Evolutionary conservation across 2,329 filamentous ascomycete species (phyloP), one percentile per base, ranked within the genome.

Genomic region (Aspergillus fumigatiaffinis): DNA sequence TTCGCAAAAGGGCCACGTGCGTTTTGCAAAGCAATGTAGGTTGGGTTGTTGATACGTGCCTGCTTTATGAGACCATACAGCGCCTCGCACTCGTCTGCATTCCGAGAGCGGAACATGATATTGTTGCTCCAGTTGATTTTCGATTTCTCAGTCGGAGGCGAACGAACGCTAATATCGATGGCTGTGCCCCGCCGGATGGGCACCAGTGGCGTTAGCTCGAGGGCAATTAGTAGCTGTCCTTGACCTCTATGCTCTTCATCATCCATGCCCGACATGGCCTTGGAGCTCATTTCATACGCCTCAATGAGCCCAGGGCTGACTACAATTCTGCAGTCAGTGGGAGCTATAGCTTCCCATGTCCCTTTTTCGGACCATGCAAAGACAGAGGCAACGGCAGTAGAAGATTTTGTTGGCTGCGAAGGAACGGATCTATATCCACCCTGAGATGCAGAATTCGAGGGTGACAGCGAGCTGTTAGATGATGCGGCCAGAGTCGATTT

Each of bases 161-260:
- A 97, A 51, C 92, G 89, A 62, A 99, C 91, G 63, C 95, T 94
- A 54, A 99, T 90, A 71, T 99, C 94, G 32, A 99, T 84, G 3
- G 90, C 90, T 23, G 92, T 99, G 66, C 92, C 94, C 68, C 93
- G 89, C 61, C 93, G 86, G 60, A 97, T 87, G 64, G 92, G 89
- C 7, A 97, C 93, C 41, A 96, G 80, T 0, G 94, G 94, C 0
- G 93, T 97, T 46, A 99, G 84, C 68, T 96, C 91, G 35, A 97
- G 84, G 5, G 88, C 89, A 58, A 87, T 74, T 32, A 87, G 74
- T 32, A 84, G 85, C 55, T 78, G 77, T 41, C 52, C 58, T 41
- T 63, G 65, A 28, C 63, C 64, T 4, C 63, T 63, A n/a, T 58
- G 60, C 28, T 59, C 53, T 41, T 61, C 63, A 28, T 64, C 55